Conservation (phyloP, 2,329 filamentous ascomycete species). For the Aspergillus sp. region DNA sequence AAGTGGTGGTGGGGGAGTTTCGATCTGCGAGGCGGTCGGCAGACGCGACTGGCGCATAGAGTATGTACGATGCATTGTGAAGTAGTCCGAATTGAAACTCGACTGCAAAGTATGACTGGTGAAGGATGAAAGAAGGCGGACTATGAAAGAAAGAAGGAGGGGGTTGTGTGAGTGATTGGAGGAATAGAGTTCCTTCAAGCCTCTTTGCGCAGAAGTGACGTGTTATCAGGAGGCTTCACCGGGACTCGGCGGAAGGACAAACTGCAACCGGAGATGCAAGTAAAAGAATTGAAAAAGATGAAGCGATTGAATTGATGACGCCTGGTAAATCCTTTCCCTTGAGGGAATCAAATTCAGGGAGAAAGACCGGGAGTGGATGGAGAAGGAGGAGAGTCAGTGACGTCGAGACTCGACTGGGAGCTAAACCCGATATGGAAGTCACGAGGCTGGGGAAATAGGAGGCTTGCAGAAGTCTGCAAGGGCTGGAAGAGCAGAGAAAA, state of each 20-base stretch:
- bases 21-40: conserved; percentile 84
- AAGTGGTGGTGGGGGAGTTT: conserved; percentile 90
- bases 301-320: background rate
- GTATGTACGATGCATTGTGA: conserved; percentile 91
- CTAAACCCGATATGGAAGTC: conserved; percentile 17
- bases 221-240: conserved; percentile 20
- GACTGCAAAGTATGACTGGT: background rate
- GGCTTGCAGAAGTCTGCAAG: background rate
- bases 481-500: background rate
- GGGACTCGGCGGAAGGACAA: conserved; percentile 30
- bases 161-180: conserved; percentile 5
- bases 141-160: background rate
- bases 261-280: conserved; percentile 18
- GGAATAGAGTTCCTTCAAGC: conserved; percentile 15
- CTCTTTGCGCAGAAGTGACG: conserved; percentile 37
- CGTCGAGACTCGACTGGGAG: conserved; percentile 21
- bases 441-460: conserved; percentile 2
- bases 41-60: conserved; percentile 97
- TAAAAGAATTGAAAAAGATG: background rate
- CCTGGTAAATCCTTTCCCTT: background rate
- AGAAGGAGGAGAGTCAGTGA: conserved; percentile 18
- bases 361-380: background rate
- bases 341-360: conserved; percentile 4
- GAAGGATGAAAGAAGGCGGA: background rate
- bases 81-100: background rate